These are phyloP conservation scores for Vitis rotundifolia DNA, from an alignment of 164 flowering plant species.

Conservation along the genomic window DNA sequence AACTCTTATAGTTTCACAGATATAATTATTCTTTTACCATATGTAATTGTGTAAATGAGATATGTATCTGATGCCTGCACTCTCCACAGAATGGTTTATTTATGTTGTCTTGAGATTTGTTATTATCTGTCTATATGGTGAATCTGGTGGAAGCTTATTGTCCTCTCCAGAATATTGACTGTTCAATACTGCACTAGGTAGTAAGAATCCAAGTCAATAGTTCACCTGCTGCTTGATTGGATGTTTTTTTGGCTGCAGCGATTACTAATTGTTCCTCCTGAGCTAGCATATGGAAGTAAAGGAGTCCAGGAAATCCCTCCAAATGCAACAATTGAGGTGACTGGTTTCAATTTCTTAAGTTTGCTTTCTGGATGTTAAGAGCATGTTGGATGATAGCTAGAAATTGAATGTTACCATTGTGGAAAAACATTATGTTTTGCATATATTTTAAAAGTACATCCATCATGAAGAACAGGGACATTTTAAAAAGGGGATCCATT, in stretches of 20 bases:
- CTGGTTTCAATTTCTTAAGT: background rate
- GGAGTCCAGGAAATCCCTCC: constrained; percentile 99
- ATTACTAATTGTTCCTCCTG: constrained; percentile 86
- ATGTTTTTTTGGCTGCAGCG: constrained; percentile 43
- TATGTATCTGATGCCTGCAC: background rate
- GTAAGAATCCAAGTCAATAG: too few relatives aligned
- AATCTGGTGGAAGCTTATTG: background rate
- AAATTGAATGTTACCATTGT: background rate
- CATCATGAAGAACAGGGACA: background rate
- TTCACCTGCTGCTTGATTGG: background rate
- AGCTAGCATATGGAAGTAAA: constrained; percentile 92
- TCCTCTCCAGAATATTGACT: too few relatives aligned
- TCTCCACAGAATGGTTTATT: background rate
- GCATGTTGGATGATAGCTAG: background rate
- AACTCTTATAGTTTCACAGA: background rate
- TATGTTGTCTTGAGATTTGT: background rate
- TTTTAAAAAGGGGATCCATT: background rate
- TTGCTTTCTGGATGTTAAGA: background rate
- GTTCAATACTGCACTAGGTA: background rate
- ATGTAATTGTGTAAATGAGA: background rate
- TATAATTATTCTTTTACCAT: background rate
- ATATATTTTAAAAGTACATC: background rate
- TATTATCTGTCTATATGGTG: background rate
- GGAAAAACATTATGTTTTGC: background rate
- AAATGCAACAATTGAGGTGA: constrained; percentile 95